These are phyloP conservation scores for Bidens hawaiensis DNA, from an alignment of 140 eudicot species.

Conservation along the genomic window DNA sequence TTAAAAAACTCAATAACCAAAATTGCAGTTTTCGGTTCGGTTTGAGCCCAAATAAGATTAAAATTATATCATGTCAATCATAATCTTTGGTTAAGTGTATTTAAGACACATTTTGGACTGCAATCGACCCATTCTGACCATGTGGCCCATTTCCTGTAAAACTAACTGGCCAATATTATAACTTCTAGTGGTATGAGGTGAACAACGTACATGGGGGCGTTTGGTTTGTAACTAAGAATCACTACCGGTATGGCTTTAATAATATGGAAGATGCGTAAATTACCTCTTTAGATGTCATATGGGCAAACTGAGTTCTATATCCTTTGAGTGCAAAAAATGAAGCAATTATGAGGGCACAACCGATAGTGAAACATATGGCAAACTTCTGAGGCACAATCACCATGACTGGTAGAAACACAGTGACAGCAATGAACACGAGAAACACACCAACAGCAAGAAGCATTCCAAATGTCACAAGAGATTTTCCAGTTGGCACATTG, in stretches of 20 bases:
- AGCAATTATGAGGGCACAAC: slow-evolving; percentile 84
- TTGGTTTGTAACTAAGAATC: slow-evolving; percentile 2
- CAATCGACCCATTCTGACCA: background rate
- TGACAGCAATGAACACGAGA: slow-evolving; percentile 76
- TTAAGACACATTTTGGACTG: background rate
- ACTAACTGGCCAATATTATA: background rate
- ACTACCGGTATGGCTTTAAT: too few species aligned
- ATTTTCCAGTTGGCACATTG: slow-evolving; percentile 73
- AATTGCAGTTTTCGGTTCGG: too few species aligned
- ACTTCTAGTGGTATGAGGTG: background rate
- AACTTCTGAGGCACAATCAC: slow-evolving; percentile 97
- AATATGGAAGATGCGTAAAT: background rate
- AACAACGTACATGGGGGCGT: background rate
- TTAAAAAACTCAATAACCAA: too few species aligned
- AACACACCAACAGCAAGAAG: slow-evolving; percentile 88
- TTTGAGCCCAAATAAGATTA: too few species aligned
- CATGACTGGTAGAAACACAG: slow-evolving; percentile 94
- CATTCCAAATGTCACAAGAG: slow-evolving; percentile 73
- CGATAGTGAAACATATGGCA: slow-evolving; percentile 90
- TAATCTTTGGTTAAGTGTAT: background rate
- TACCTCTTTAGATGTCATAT: slow-evolving; percentile 95
- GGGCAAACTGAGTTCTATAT: slow-evolving; percentile 77
- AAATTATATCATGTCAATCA: background rate
- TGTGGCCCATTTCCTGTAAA: background rate
- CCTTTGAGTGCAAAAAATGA: slow-evolving; percentile 94